Conservation (phyloP, 768 basidiomycete species). For the Jaapia argillacea region DNA sequence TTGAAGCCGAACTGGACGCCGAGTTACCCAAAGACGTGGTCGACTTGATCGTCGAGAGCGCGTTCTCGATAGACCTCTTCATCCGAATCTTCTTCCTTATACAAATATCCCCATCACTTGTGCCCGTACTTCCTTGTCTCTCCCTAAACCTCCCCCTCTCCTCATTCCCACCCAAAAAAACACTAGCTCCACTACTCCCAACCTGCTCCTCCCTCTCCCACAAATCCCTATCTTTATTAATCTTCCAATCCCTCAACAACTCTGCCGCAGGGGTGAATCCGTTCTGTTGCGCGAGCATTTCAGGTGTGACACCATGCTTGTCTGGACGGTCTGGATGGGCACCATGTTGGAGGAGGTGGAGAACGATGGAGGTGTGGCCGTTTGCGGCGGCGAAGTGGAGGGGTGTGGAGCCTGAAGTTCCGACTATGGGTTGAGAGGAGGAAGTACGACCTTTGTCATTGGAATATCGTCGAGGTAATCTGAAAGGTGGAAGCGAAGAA, state of each 20-base stretch:
- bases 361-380: constrained; percentile 73
- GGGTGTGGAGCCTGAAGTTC: constrained; percentile 84
- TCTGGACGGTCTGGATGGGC: constrained; percentile 76
- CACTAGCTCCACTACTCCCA: constrained; percentile 11
- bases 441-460: constrained; percentile 57
- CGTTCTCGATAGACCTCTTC: constrained; percentile 73
- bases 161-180: too few relatives aligned
- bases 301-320: constrained; percentile 88
- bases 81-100: constrained; percentile 42
- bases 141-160: constrained; percentile 8
- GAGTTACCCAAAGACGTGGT: constrained; percentile 19
- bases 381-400: constrained; percentile 97
- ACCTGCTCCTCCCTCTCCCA: constrained; percentile 34
- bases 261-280: constrained; percentile 75
- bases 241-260: constrained; percentile 55
- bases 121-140: constrained; percentile 7
- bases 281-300: constrained; percentile 70
- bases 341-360: constrained; percentile 74
- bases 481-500: constrained; percentile 16
- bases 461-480: constrained; percentile 67
- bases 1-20: constrained; percentile 5
- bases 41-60: constrained; percentile 12
- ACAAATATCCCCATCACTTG: constrained; percentile 3
- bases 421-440: constrained; percentile 63
- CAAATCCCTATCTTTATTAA: constrained; percentile 53